Evolutionary conservation across 257 asterid species (phyloP).

Genomic region (Striga asiatica): DNA sequence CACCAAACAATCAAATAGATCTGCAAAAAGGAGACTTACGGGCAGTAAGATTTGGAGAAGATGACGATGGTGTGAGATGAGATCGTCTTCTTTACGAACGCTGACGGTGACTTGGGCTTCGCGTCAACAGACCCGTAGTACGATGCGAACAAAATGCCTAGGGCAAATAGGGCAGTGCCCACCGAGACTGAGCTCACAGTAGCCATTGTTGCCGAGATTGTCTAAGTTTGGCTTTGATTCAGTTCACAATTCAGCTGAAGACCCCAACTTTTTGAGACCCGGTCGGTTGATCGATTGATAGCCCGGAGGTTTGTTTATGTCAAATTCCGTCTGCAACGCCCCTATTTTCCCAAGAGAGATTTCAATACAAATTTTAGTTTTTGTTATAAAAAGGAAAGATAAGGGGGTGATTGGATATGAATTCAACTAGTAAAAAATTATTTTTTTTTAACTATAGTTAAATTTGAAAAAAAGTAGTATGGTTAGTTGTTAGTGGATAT

Average conservation of each 20-base stretch:
- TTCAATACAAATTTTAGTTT: no score
- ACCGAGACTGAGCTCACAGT: not conserved
- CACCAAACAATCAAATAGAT: not conserved
- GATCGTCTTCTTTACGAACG: conserved; percentile 43
- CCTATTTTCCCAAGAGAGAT: no score
- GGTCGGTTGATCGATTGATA: no score
- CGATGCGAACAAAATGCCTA: conserved; percentile 11
- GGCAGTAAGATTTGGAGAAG: conserved; percentile 85
- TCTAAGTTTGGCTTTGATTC: not conserved
- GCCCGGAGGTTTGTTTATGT: no score
- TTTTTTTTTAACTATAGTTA: no score
- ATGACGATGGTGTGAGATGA: conserved; percentile 53
- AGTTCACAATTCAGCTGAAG: not conserved
- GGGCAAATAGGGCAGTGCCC: not conserved
- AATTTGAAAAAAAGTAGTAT: no score
- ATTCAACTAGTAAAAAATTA: no score
- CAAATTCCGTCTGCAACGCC: no score
- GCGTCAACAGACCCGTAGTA: conserved; percentile 11
- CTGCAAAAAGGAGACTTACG: conserved; percentile 25
- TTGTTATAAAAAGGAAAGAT: no score
- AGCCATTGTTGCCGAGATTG: conserved; percentile 11
- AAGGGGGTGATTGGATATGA: no score
- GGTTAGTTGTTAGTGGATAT: no score
- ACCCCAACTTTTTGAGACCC: not conserved
- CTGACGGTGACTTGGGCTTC: conserved; percentile 19